phyloP scores from a whole-genome alignment of 1,139 yeast species.

The Scheffersomyces parashehatae region DNA sequence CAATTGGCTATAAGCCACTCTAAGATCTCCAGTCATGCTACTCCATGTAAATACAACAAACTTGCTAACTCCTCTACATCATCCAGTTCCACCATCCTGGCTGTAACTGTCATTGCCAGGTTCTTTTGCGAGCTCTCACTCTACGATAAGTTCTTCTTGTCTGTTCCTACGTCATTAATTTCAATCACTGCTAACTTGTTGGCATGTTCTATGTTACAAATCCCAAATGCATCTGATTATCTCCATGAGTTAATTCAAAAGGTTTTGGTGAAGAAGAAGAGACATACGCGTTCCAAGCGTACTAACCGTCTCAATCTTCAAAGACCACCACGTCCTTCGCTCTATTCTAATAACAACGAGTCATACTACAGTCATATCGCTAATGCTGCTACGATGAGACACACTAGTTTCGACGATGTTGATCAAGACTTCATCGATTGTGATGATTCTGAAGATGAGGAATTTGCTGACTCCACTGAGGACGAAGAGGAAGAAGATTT shows the following conservation, averaged over 20 bases:
- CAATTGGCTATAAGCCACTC: slow-evolving; percentile 51
- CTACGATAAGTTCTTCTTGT: slow-evolving; percentile 68
- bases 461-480: slow-evolving; percentile 6
- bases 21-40: slow-evolving; percentile 18
- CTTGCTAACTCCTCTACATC: slow-evolving; percentile 4
- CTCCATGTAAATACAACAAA: slow-evolving; percentile 36
- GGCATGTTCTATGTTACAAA: slow-evolving; percentile 65
- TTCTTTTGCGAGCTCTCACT: slow-evolving; percentile 77
- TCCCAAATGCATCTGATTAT: slow-evolving; percentile 37
- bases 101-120: slow-evolving; percentile 57
- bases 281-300: slow-evolving; percentile 5
- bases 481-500: slow-evolving; percentile 13
- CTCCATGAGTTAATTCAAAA: slow-evolving; percentile 26
- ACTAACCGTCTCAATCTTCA: slow-evolving; percentile 2
- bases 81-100: slow-evolving; percentile 38
- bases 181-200: slow-evolving; percentile 71
- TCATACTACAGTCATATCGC: slow-evolving; percentile 10
- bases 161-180: slow-evolving; percentile 59
- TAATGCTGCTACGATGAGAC: slow-evolving; percentile 6
- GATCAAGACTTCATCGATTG: slow-evolving; percentile 9
- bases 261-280: slow-evolving; percentile 6
- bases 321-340: slow-evolving; percentile 2
- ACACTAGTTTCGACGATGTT: slow-evolving; percentile 7
- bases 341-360: slow-evolving; percentile 10
- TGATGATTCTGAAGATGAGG: slow-evolving; percentile 13